These are phyloP conservation scores for Psidium guajava DNA, from an alignment of 345 rosid genomes.

Conservation along the genomic window DNA sequence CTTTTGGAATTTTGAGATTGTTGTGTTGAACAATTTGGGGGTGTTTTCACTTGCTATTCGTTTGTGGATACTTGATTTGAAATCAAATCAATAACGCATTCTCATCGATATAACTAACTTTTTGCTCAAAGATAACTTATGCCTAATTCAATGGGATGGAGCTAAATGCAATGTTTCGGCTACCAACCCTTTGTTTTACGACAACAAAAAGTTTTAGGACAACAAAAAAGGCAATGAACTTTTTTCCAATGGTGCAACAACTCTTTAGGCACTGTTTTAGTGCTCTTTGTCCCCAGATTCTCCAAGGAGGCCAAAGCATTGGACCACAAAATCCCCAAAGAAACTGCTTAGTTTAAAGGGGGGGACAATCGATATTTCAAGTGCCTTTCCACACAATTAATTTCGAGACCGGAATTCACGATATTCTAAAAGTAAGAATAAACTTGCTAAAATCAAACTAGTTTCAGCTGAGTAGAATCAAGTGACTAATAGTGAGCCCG, in stretches of 20 bases:
- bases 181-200: not conserved
- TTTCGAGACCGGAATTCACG: no score
- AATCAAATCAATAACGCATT: no score
- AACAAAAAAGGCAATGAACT: not conserved
- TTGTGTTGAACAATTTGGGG: not conserved
- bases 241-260: not conserved
- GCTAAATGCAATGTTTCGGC: not conserved
- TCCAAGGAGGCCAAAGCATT: not conserved
- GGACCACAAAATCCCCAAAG: not conserved
- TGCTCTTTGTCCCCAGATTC: no score
- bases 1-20: not conserved
- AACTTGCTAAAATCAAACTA: no score
- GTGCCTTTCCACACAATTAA: not conserved
- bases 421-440: no score
- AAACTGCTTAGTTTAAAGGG: not conserved
- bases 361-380: not conserved
- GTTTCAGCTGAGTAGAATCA: no score
- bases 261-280: no score
- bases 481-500: no score
- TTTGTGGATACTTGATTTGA: no score
- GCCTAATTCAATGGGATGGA: not conserved
- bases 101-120: no score
- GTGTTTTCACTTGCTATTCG: no score
- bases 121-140: not conserved
- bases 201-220: not conserved